Base-by-base conservation (phyloP, 768 basidiomycete species). In the Lentinula boryana region DNA sequence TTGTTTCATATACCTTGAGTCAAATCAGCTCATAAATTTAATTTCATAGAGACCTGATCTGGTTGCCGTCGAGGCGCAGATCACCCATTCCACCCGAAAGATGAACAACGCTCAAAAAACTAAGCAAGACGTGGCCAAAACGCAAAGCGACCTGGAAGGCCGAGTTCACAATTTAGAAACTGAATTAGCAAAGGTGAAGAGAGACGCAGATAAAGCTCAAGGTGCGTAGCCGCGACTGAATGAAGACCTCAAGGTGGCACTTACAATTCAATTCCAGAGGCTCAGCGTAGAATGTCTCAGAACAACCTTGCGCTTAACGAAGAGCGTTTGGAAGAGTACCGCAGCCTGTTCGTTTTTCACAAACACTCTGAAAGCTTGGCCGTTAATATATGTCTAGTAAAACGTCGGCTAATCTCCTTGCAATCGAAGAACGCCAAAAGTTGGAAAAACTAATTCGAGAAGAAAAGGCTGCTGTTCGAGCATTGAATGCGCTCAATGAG, bases 311-410 rank as follows among this genome's bases (percentile, higher is more conserved):
- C 91, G 0, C 76, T 99, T 5, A 89, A 84, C 60, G 87, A 92
- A 68, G 87, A 91, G 60, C 91, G 88, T 68, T 75, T 98, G 13
- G 87, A 89, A 41, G 91, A 98, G 70, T 99, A 99, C 71, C 86
- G 86, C 10, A 76, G 80, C 70, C 78, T 95, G 91, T 93, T 63
- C 49, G 88, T 73, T 46, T 18, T 41, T 10, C 40, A 33, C 32
- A 12, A 6, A 21, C 40, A 8, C 5, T 27, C 2, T 48, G 15
- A 9, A 27, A 33, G 9, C n/a, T 41, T 32, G n/a, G 5, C 44
- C 59, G 6, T 18, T 53, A 10, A 2, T 36, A 33, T 36, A 9
- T 10, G 31, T 36, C 18, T 63, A 96, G 95, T 41, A 95, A 96
- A 75, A 85, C 87, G 0, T 75, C 81, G 6, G 89, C 95, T 15